These are phyloP conservation scores for Boletus eberwhitei DNA, from an alignment of 768 basidiomycete genomes.

Conservation along the genomic window DNA sequence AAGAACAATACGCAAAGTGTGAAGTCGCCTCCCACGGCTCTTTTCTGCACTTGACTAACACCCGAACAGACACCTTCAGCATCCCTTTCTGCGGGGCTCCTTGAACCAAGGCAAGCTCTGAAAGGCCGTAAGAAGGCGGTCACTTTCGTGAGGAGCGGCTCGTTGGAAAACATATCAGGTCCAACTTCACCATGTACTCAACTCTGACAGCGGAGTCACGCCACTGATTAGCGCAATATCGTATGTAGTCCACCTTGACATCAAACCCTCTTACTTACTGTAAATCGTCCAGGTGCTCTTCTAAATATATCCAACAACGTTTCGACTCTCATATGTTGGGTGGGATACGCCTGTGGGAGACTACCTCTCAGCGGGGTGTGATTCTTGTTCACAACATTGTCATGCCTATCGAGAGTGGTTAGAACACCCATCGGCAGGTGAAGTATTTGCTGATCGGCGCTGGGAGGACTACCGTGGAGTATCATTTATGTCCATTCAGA, in stretches of 20 bases:
- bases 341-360: neutral
- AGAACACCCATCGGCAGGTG: neutral
- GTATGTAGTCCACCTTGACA: neutral
- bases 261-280: neutral
- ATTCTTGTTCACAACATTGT: neutral
- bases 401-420: neutral
- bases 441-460: neutral
- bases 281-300: neutral
- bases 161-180: neutral
- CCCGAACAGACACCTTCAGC: neutral
- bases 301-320: neutral
- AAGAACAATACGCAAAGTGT: neutral
- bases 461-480: neutral
- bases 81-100: neutral
- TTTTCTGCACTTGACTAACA: neutral
- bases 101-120: too few relatives aligned
- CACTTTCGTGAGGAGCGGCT: neutral
- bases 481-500: neutral
- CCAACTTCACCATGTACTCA: neutral
- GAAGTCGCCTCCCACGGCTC: neutral
- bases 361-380: too few relatives aligned
- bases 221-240: neutral
- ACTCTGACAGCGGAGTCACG: neutral
- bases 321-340: too few relatives aligned
- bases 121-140: neutral